Conservation (phyloP, 805 yeast genomes). For the Jamesozyma jinghongensis region DNA sequence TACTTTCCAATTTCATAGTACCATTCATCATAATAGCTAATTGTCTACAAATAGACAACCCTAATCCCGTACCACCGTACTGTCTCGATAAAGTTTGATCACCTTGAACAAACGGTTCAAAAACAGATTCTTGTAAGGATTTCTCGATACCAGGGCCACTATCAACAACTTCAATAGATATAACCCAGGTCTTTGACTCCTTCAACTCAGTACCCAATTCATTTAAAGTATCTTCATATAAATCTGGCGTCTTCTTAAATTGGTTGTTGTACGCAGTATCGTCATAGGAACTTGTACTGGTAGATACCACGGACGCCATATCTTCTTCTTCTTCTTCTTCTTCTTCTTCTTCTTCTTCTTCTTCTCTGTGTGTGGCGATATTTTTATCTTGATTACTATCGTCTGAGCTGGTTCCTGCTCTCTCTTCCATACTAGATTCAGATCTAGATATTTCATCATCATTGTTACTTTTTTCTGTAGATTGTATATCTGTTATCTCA, state of each 20-base stretch:
- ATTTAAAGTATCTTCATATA: conserved; percentile 18
- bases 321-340: conserved; percentile 1
- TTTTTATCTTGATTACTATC: background rate
- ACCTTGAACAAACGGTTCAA: conserved; percentile 96
- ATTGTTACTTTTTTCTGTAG: background rate
- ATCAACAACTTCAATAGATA: conserved; percentile 61
- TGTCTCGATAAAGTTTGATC: conserved; percentile 87
- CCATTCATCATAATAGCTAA: conserved; percentile 89
- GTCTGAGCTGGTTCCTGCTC: too few species aligned
- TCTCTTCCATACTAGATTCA: background rate
- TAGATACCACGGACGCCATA: conserved; percentile 14
- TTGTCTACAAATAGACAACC: conserved; percentile 82
- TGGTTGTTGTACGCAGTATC: conserved; percentile 38
- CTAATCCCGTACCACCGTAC: conserved; percentile 94
- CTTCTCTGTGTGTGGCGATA: background rate
- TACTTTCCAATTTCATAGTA: conserved; percentile 61
- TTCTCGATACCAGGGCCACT: conserved; percentile 94
- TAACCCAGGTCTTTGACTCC: conserved; percentile 31
- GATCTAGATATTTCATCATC: background rate
- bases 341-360: background rate
- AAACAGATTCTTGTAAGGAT: conserved; percentile 70
- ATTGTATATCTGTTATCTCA: background rate
- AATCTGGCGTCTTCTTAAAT: conserved; percentile 24
- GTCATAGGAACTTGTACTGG: conserved; percentile 33
- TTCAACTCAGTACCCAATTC: conserved; percentile 20